Percentiles rank a stretch among this genome's conserved stretches.
phyloP scores from a whole-genome alignment of 305 asterid genomes.

The Caryopteris hybrid region DNA sequence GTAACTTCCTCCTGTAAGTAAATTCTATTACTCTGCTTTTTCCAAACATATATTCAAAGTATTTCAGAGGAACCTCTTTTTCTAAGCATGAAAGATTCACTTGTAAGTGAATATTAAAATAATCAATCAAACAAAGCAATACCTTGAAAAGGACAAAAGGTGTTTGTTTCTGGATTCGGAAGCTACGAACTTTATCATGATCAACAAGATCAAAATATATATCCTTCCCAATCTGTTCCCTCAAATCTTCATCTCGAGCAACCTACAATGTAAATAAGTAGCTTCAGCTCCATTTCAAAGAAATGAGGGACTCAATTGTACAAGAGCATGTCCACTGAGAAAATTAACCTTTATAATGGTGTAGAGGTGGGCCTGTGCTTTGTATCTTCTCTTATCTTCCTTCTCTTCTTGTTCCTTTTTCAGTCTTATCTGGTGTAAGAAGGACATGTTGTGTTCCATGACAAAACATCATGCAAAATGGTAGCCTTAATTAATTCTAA shows the following conservation, averaged over 20 bases:
- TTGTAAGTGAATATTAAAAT: background rate
- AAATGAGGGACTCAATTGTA: constrained; percentile 17
- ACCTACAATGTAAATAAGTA: constrained; percentile 45
- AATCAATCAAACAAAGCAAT: constrained; percentile 8
- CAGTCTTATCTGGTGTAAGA: constrained; percentile 59
- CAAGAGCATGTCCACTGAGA: constrained; percentile 1
- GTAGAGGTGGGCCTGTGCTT: constrained; percentile 92
- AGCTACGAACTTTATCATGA: constrained; percentile 91
- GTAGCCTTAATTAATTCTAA: background rate
- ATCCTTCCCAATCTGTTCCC: constrained; percentile 88
- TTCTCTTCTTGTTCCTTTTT: constrained; percentile 44
- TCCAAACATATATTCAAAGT: background rate
- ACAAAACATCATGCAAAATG: constrained; percentile 1
- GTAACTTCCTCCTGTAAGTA: background rate
- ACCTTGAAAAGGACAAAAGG: constrained; percentile 63
- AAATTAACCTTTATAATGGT: constrained; percentile 81
- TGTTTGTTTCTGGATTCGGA: constrained; percentile 81
- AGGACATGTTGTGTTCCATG: constrained; percentile 10
- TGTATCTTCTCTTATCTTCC: constrained; percentile 90
- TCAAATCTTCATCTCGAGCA: constrained; percentile 91
- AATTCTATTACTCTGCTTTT: background rate
- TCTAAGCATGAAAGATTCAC: too few relatives aligned
- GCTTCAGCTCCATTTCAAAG: constrained; percentile 18
- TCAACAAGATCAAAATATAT: constrained; percentile 92
- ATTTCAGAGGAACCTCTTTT: too few relatives aligned